These are phyloP conservation scores for Tilletia horrida DNA, from an alignment of 1,284 basidiomycete species.

Conservation along the genomic window DNA sequence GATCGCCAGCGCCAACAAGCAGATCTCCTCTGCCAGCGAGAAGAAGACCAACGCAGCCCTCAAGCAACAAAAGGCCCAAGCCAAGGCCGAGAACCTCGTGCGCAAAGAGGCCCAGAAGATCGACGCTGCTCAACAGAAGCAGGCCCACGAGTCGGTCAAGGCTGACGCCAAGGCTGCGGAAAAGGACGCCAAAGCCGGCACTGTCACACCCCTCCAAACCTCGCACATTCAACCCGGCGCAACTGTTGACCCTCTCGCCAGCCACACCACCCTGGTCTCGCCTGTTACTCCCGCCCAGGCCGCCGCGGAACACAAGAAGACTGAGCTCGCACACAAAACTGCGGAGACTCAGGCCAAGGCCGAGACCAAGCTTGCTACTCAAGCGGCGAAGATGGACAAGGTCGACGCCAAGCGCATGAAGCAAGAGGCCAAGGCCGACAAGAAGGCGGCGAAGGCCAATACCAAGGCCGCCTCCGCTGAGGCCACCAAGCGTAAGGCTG, in stretches of 20 bases:
- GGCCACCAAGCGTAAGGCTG: slow-evolving; percentile 14
- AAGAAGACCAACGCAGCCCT: not conserved
- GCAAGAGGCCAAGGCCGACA: slow-evolving; percentile 14
- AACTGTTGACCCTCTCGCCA: not conserved
- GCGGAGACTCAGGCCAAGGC: slow-evolving; percentile 5
- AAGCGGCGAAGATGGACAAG: slow-evolving; percentile 16
- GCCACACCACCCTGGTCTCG: not conserved
- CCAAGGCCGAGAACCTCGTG: not conserved
- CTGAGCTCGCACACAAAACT: slow-evolving; percentile 9
- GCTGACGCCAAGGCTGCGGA: slow-evolving; percentile 5
- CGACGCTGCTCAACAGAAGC: slow-evolving; percentile 10
- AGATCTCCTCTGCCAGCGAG: not conserved
- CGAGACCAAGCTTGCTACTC: not conserved
- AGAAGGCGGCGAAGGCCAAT: slow-evolving; percentile 11
- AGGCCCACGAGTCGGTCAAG: slow-evolving; percentile 4
- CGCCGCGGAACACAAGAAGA: slow-evolving; percentile 11
- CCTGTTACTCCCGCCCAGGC: not conserved
- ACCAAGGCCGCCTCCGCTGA: slow-evolving; percentile 1
- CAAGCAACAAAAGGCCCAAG: not conserved
- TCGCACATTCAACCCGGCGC: not conserved
- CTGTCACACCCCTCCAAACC: not conserved
- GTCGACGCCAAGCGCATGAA: slow-evolving; percentile 16
- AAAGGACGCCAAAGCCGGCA: slow-evolving; percentile 6
- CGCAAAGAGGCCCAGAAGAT: slow-evolving; percentile 7
- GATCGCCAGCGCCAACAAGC: slow-evolving; percentile 10